phyloP scores from a whole-genome alignment of 345 rosid genomes.

The Corchorus olitorius region DNA sequence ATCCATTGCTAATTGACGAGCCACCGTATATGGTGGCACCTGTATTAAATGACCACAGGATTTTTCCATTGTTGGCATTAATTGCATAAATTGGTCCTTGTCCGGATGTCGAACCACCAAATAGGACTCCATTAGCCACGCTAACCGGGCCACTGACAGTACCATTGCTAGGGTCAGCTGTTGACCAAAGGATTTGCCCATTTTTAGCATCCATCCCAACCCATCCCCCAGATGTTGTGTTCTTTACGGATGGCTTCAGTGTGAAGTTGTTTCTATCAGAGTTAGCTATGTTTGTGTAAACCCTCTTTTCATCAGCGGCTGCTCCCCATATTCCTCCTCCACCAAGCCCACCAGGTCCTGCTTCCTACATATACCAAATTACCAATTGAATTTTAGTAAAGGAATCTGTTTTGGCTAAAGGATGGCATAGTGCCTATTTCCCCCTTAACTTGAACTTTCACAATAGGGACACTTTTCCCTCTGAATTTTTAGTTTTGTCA shows the following conservation, averaged over 20 bases:
- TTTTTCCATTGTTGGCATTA: conserved; percentile 10
- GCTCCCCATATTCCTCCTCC: conserved; percentile 44
- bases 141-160: conserved; percentile 18
- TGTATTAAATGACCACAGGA: conserved; percentile 27
- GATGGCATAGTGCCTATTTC: too few relatives aligned
- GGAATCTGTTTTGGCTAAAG: too few relatives aligned
- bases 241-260: conserved; percentile 21
- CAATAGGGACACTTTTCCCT: too few relatives aligned
- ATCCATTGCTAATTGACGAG: conserved; percentile 25
- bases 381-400: neutral
- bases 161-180: conserved; percentile 20
- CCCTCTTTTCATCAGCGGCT: conserved; percentile 28
- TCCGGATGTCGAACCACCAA: conserved; percentile 20
- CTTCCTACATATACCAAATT: conserved; percentile 21
- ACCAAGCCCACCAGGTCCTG: conserved; percentile 27
- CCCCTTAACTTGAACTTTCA: too few relatives aligned
- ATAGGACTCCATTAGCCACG: conserved; percentile 25
- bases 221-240: conserved; percentile 24
- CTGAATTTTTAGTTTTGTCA: too few relatives aligned
- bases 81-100: conserved; percentile 31
- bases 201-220: conserved; percentile 27
- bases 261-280: conserved; percentile 28
- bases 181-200: conserved; percentile 27
- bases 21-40: conserved; percentile 29
- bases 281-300: conserved; percentile 39